A percentile compares a stretch with the other conserved stretches of the same genome.
These are phyloP conservation scores for Pichia sp. DNA, from an alignment of 1,139 yeast species.

Conservation along the genomic window DNA sequence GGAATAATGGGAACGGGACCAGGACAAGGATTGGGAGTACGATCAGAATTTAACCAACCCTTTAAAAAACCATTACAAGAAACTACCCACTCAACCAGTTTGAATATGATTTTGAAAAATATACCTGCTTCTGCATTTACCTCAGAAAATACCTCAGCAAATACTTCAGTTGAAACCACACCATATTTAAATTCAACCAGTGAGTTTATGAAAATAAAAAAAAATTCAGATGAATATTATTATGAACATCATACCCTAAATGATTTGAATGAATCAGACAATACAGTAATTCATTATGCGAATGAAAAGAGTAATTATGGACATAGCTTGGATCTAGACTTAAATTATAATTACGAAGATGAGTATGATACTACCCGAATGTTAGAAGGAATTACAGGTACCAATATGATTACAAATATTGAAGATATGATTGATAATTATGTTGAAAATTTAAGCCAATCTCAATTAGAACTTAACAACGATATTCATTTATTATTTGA, in stretches of 20 bases:
- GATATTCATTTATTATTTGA: slow-evolving; percentile 19
- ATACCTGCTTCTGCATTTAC: neutral
- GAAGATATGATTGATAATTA: slow-evolving; percentile 3
- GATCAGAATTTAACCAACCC: too few species aligned
- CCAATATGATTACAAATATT: neutral
- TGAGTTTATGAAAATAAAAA: neutral
- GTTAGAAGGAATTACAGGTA: slow-evolving; percentile 2
- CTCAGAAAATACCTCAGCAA: neutral
- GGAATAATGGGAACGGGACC: too few species aligned
- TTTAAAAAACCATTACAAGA: too few species aligned
- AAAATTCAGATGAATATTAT: neutral
- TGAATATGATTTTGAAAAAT: too few species aligned
- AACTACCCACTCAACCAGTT: neutral
- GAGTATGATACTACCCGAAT: neutral
- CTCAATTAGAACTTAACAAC: neutral
- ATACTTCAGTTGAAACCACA: slow-evolving; percentile 3
- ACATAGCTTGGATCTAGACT: neutral
- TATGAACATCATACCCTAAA: too few species aligned
- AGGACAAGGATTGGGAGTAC: neutral
- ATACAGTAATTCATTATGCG: slow-evolving; percentile 9
- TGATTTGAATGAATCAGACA: slow-evolving; percentile 4
- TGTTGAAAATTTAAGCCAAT: neutral
- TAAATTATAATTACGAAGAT: neutral
- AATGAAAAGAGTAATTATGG: neutral
- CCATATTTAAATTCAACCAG: too few species aligned